These are phyloP conservation scores for Prillingera fragicola DNA, from an alignment of 1,284 basidiomycete species.

Conservation along the genomic window DNA sequence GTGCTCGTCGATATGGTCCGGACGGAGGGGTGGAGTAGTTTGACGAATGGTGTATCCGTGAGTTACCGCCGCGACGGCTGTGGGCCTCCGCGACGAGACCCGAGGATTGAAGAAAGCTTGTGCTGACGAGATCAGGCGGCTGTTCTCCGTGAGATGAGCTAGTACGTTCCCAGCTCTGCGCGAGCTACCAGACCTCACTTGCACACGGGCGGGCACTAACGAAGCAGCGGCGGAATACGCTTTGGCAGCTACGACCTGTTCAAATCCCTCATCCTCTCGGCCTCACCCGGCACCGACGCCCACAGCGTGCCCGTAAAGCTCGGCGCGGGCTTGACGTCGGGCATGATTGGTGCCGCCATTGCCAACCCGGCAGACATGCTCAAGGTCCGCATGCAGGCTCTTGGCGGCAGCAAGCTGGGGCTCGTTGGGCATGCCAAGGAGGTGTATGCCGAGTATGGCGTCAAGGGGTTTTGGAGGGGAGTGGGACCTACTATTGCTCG, in stretches of 20 bases:
- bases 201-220: no score
- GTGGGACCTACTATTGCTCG: conserved; percentile 13
- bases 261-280: conserved; percentile 9
- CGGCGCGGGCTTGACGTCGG: conserved; percentile 12
- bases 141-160: conserved; percentile 15
- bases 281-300: conserved; percentile 7
- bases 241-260: conserved; percentile 20
- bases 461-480: conserved; percentile 13
- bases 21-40: conserved; percentile 11
- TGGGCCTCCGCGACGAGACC: neutral
- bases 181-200: no score
- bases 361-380: conserved; percentile 21
- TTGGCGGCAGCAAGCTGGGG: conserved; percentile 7
- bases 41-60: conserved; percentile 15
- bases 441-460: conserved; percentile 8
- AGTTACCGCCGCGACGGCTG: neutral
- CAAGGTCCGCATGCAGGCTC: conserved; percentile 17
- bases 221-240: conserved; percentile 18
- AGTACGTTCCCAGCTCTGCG: conserved; percentile 2
- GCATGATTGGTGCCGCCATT: conserved; percentile 13
- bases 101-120: no score
- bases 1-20: conserved; percentile 12
- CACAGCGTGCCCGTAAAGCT: conserved; percentile 16
- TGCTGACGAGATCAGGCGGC: no score
- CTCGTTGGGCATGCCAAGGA: conserved; percentile 5